A percentile compares a stretch with the other conserved stretches of the same genome.
These are phyloP conservation scores for Pythium inflatum DNA, from an alignment of 352 stramenopile species.

Conservation along the genomic window DNA sequence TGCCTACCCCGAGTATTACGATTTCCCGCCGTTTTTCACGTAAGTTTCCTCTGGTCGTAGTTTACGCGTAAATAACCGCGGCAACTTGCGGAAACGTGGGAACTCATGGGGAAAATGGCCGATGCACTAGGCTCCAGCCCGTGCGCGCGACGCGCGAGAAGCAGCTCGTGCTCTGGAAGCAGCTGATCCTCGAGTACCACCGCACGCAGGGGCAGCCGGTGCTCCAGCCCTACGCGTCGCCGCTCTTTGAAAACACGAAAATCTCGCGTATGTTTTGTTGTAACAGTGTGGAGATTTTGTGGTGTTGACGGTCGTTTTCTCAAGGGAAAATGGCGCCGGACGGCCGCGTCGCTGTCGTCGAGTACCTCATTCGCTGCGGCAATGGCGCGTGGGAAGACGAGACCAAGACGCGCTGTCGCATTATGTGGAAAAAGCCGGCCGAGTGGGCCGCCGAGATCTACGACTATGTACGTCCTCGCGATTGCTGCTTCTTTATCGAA, in stretches of 20 bases:
- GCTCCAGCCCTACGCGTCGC: conserved; percentile 67
- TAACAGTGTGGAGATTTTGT: no score
- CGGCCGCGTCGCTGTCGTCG: conserved; percentile 65
- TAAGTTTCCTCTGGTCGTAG: conserved; percentile 35
- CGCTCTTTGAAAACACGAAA: conserved; percentile 84
- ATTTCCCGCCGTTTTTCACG: conserved; percentile 89
- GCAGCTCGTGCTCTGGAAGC: conserved; percentile 86
- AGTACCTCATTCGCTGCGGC: conserved; percentile 77
- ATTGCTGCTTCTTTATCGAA: background rate
- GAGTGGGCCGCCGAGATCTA: conserved; percentile 87
- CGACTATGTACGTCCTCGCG: conserved; percentile 63
- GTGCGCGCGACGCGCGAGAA: conserved; percentile 85
- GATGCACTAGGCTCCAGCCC: conserved; percentile 58
- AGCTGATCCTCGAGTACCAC: conserved; percentile 86
- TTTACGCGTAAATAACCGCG: conserved; percentile 17
- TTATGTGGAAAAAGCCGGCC: conserved; percentile 86
- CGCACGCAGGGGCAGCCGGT: conserved; percentile 69
- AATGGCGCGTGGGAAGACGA: conserved; percentile 84
- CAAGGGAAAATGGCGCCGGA: conserved; percentile 74
- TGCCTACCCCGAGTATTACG: conserved; percentile 85
- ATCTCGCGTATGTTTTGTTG: conserved; percentile 61
- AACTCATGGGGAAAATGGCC: background rate
- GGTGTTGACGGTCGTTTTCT: background rate
- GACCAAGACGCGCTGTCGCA: conserved; percentile 72
- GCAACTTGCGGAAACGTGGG: conserved; percentile 2